Conservation (phyloP, 768 basidiomycete genomes). For the Termitomyces sp. region DNA sequence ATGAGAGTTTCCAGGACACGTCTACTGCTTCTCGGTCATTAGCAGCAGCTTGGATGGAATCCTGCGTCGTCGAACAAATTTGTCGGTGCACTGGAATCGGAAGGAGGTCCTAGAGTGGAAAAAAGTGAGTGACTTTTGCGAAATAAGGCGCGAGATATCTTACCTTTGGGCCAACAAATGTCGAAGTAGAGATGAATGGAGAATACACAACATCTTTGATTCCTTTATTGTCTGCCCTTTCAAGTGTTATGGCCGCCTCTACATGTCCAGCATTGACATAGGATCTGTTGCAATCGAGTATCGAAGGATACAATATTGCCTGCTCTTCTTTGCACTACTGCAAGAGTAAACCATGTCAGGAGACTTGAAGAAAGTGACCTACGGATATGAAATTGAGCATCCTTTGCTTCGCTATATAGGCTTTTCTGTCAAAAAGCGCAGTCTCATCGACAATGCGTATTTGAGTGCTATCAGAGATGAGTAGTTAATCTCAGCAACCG, state of each 20-base stretch:
- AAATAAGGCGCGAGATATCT: neutral
- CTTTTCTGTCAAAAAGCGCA: slow-evolving; percentile 23
- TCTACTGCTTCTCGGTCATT: slow-evolving; percentile 24
- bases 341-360: neutral
- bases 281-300: slow-evolving; percentile 22
- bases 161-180: slow-evolving; percentile 28
- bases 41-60: neutral
- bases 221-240: slow-evolving; percentile 5
- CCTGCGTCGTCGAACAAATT: slow-evolving; percentile 16
- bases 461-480: slow-evolving; percentile 25
- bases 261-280: slow-evolving; percentile 25
- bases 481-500: neutral
- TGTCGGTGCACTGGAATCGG: slow-evolving; percentile 26
- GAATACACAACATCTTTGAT: slow-evolving; percentile 13
- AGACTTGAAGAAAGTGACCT: neutral
- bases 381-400: slow-evolving; percentile 22
- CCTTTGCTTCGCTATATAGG: slow-evolving; percentile 22
- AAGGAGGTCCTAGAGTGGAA: slow-evolving; percentile 9
- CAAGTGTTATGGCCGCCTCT: slow-evolving; percentile 16
- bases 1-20: slow-evolving; percentile 32
- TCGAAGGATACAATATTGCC: slow-evolving; percentile 1
- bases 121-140: neutral
- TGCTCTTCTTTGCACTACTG: slow-evolving; percentile 21
- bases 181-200: slow-evolving; percentile 17
- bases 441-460: slow-evolving; percentile 32